These are phyloP conservation scores for Aspergillus cejpii DNA, from an alignment of 2,329 filamentous ascomycete genomes.

Conservation along the genomic window DNA sequence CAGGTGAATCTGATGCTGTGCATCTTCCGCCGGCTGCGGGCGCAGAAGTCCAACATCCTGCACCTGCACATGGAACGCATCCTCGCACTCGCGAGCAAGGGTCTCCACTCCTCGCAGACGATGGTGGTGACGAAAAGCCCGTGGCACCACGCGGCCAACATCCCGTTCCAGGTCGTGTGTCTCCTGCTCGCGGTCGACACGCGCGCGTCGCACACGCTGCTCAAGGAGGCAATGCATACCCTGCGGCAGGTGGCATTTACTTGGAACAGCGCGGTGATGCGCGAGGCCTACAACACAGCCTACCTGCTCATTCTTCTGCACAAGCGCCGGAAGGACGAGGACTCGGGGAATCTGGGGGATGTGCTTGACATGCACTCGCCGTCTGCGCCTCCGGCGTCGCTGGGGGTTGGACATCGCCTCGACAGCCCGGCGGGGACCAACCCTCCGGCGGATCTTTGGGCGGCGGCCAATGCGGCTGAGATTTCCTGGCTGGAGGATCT, in stretches of 20 bases:
- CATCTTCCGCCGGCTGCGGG: conserved; percentile 48
- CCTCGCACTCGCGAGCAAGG: conserved; percentile 39
- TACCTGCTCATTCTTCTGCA: conserved; percentile 48
- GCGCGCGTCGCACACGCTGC: conserved; percentile 40
- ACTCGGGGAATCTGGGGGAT: conserved; percentile 27
- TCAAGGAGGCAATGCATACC: conserved; percentile 46
- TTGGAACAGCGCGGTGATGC: conserved; percentile 43
- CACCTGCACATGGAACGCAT: conserved; percentile 40
- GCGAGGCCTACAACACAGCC: conserved; percentile 49
- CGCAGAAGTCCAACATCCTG: conserved; percentile 43
- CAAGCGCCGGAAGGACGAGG: conserved; percentile 43
- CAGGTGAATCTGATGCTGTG: conserved; percentile 51
- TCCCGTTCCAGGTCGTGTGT: conserved; percentile 53
- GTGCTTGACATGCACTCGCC: conserved; percentile 30
- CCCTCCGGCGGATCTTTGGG: too few relatives aligned
- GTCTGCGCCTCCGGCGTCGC: too few relatives aligned
- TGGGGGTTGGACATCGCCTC: too few relatives aligned
- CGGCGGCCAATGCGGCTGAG: too few relatives aligned
- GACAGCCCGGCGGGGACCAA: too few relatives aligned
- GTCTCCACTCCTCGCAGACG: conserved; percentile 42
- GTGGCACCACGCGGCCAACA: conserved; percentile 54
- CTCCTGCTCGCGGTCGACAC: conserved; percentile 50
- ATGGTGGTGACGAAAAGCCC: conserved; percentile 42
- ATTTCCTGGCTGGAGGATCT: too few relatives aligned
- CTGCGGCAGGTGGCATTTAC: conserved; percentile 35